A percentile compares a stretch with the other conserved stretches of the same genome.
Evolutionary conservation across 2,329 filamentous ascomycete species (phyloP).

Genomic region (Arthrobotrys conoides): DNA sequence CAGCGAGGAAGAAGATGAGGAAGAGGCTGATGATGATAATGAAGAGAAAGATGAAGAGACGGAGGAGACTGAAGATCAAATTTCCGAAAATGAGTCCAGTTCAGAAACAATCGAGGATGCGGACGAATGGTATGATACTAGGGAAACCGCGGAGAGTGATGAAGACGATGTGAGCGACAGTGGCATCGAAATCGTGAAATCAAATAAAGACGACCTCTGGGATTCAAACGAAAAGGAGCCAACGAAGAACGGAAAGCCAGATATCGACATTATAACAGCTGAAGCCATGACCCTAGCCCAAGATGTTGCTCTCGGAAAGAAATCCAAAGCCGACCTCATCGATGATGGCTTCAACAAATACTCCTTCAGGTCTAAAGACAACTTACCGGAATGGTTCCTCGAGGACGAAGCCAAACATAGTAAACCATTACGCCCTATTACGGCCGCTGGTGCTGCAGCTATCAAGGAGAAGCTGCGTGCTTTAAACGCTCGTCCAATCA

Average conservation of each 20-base stretch:
- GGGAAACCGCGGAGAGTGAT: constrained; percentile 63
- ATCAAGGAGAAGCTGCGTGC: constrained; percentile 96
- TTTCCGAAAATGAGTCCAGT: constrained; percentile 44
- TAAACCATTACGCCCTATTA: constrained; percentile 87
- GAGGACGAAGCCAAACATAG: constrained; percentile 91
- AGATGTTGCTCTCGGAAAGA: constrained; percentile 87
- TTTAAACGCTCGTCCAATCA: constrained; percentile 95
- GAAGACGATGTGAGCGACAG: constrained; percentile 69
- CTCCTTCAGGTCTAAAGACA: constrained; percentile 89
- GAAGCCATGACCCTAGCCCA: constrained; percentile 99
- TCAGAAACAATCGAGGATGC: constrained; percentile 63
- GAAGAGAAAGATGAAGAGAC: constrained; percentile 66
- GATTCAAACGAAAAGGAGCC: constrained; percentile 75
- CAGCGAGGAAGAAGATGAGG: constrained; percentile 69
- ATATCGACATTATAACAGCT: constrained; percentile 99
- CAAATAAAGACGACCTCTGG: constrained; percentile 74
- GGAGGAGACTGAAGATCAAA: constrained; percentile 64
- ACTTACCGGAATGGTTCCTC: constrained; percentile 96
- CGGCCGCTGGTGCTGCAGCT: constrained; percentile 86
- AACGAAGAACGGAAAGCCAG: constrained; percentile 76
- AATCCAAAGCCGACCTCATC: constrained; percentile 81
- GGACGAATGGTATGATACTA: constrained; percentile 61
- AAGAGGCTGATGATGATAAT: constrained; percentile 68
- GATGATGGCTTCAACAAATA: constrained; percentile 96
- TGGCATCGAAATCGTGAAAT: constrained; percentile 76